Evolutionary conservation across 2,329 filamentous ascomycete species (phyloP), one percentile per base, ranked within the genome.

Genomic region (Cercospora sp.): DNA sequence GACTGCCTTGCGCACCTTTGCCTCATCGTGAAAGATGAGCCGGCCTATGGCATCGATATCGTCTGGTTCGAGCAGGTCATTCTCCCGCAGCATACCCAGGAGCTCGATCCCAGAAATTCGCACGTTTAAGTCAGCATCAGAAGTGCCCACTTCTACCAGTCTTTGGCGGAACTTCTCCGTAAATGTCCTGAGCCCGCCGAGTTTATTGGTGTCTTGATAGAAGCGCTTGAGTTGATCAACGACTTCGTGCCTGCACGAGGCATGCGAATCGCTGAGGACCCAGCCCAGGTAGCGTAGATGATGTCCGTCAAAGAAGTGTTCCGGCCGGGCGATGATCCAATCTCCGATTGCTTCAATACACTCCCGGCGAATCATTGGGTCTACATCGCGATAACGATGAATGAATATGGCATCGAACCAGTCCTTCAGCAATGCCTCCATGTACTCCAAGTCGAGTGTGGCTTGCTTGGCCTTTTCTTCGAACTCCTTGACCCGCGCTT

Each of bases 221-320:
- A 99, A 85, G 66, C 87, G 89, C 23, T 87, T 85, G 13, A 99
- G 84, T 78, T 98, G 93, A 75, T 89, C 92, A 51, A 99, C 81
- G 2, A 96, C 93, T 78, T 97, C 93, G n/a, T 90, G 86, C 64
- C 95, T 88, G 23, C 92, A 94, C 8, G 88, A 82, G 0, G 89
- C 84, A 68, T 89, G 86, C 3, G 89, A 86, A 77, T 99, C 95
- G 4, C 94, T 97, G 31, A 99, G 85, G 76, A 97, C 90, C 95
- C 95, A 99, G 63, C 95, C 95, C 5, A 99, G 84, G 76, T 99
- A 99, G 69, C 95, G 90, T 61, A 99, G 83, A 80, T 97, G 97
- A 73, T 90, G 87, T 1, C 93, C 93, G 72, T 97, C 92, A 79
- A 97, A 92, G 80, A 97, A 99, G 57, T 92, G 87, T 58, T 93